Percentiles rank a stretch among this genome's conserved stretches.
These are phyloP conservation scores for Nakazawaea molendinolei DNA, from an alignment of 805 yeast species.

Conservation along the genomic window DNA sequence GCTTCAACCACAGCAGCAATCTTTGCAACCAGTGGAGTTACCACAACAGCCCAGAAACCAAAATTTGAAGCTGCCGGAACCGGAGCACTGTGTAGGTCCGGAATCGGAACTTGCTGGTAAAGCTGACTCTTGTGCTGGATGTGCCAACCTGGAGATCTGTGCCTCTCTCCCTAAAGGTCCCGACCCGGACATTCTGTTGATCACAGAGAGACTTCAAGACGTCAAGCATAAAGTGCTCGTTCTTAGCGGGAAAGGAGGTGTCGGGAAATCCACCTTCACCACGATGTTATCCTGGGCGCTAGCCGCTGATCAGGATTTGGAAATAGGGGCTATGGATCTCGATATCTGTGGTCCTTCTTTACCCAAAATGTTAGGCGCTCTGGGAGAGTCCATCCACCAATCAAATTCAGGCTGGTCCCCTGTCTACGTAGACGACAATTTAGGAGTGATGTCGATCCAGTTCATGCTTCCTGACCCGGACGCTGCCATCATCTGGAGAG, in stretches of 20 bases:
- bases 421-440: constrained; percentile 88
- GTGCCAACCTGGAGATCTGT: constrained; percentile 91
- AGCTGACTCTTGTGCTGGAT: constrained; percentile 89
- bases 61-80: constrained; percentile 61
- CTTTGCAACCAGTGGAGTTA: constrained; percentile 2
- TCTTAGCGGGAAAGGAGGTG: constrained; percentile 88
- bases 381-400: constrained; percentile 78
- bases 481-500: constrained; percentile 95
- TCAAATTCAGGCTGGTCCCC: constrained; percentile 96
- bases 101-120: constrained; percentile 91
- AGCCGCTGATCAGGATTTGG: constrained; percentile 72
- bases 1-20: constrained; percentile 6
- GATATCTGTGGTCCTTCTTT: constrained; percentile 98
- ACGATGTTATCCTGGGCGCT: constrained; percentile 96
- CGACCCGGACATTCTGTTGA: constrained; percentile 83
- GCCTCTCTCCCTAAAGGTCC: constrained; percentile 88
- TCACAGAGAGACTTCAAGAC: constrained; percentile 57
- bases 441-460: constrained; percentile 93
- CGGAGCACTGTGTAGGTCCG: constrained; percentile 99
- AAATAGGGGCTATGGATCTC: constrained; percentile 94
- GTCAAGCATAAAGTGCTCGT: constrained; percentile 75
- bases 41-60: constrained; percentile 9
- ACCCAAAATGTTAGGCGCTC: constrained; percentile 91
- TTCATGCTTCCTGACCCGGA: constrained; percentile 92
- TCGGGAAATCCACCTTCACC: constrained; percentile 94